Percentiles rank a stretch among this genome's conserved stretches.
phyloP scores from a whole-genome alignment of 805 yeast species.

The Nakazawaea populi region DNA sequence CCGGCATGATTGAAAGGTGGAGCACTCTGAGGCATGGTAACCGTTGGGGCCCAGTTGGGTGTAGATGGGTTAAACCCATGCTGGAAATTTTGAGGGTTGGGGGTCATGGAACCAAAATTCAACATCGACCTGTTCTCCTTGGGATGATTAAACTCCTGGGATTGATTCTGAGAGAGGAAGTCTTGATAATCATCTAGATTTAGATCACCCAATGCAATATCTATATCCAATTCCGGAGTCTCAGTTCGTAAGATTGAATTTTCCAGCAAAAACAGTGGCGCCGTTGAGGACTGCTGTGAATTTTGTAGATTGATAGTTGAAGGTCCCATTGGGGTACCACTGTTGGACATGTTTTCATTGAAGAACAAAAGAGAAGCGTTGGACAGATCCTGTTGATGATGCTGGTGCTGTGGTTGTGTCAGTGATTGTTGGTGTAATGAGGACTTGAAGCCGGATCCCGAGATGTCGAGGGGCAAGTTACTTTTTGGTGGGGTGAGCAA shows the following conservation, averaged over 20 bases:
- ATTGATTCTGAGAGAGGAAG: background rate
- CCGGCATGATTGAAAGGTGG: conserved; percentile 6
- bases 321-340: conserved; percentile 4
- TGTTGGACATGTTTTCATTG: background rate
- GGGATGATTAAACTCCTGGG: background rate
- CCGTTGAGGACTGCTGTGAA: background rate
- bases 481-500: conserved; percentile 8
- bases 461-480: too few relatives aligned
- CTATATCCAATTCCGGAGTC: conserved; percentile 12
- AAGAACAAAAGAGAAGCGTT: background rate
- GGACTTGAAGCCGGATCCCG: background rate
- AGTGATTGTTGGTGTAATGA: background rate
- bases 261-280: conserved; percentile 3
- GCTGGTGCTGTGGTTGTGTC: background rate
- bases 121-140: conserved; percentile 2
- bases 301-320: background rate
- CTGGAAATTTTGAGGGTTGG: conserved; percentile 1
- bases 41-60: conserved; percentile 9
- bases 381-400: background rate
- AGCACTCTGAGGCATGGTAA: conserved; percentile 7
- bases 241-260: conserved; percentile 7
- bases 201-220: conserved; percentile 9
- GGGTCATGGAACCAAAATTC: conserved; percentile 9
- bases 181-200: conserved; percentile 10
- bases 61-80: conserved; percentile 4